Evolutionary conservation across 495 filamentous ascomycete species (phyloP).

Genomic region (Aspergillus baeticus): DNA sequence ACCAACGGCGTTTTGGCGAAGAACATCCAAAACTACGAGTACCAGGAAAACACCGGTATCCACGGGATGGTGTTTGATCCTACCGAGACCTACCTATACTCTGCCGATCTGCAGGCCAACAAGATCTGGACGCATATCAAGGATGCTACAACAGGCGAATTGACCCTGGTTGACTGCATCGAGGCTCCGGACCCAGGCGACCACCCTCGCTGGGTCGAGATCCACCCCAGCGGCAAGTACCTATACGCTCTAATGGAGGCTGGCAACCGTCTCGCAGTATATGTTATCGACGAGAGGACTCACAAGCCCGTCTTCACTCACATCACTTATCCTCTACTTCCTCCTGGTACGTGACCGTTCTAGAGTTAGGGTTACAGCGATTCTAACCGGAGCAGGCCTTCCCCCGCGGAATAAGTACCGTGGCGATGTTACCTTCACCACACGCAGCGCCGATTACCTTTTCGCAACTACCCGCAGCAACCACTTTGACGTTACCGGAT

Average conservation of each 20-base stretch:
- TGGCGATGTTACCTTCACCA: slow-evolving; percentile 72
- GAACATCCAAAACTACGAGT: slow-evolving; percentile 79
- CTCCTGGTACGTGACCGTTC: slow-evolving; percentile 50
- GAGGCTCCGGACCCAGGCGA: slow-evolving; percentile 69
- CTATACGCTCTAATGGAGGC: slow-evolving; percentile 85
- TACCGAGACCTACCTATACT: slow-evolving; percentile 81
- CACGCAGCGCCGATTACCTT: slow-evolving; percentile 63
- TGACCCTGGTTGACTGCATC: slow-evolving; percentile 65
- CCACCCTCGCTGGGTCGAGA: slow-evolving; percentile 82
- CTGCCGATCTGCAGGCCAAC: slow-evolving; percentile 79
- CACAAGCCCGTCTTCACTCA: slow-evolving; percentile 82
- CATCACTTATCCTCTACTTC: slow-evolving; percentile 73
- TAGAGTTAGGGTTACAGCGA: slow-evolving; percentile 42
- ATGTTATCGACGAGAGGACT: slow-evolving; percentile 72
- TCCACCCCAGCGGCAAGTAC: slow-evolving; percentile 72
- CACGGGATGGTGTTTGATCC: slow-evolving; percentile 90
- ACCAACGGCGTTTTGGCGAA: slow-evolving; percentile 57
- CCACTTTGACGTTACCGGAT: slow-evolving; percentile 70
- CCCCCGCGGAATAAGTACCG: slow-evolving; percentile 60
- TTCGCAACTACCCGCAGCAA: slow-evolving; percentile 82
- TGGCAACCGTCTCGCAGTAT: slow-evolving; percentile 75
- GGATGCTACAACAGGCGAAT: slow-evolving; percentile 55
- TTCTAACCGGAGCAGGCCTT: slow-evolving; percentile 47
- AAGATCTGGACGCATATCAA: slow-evolving; percentile 86
- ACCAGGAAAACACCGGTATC: slow-evolving; percentile 70